Evolutionary conservation across 768 basidiomycete species (phyloP).

Genomic region (Calocera cornea): DNA sequence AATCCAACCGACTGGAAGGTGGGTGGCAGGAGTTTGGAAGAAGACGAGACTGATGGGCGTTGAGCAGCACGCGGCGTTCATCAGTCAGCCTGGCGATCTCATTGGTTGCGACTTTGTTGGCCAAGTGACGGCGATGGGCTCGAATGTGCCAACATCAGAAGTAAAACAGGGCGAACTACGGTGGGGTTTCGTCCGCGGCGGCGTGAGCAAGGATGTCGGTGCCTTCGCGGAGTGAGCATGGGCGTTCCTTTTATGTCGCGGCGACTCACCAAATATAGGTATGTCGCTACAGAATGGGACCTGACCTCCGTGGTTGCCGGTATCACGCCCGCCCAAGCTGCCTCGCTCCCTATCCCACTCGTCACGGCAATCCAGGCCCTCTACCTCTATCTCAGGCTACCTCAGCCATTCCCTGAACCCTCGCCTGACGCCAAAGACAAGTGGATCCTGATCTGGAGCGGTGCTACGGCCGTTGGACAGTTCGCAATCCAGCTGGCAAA

Average conservation of each 20-base stretch:
- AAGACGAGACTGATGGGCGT: neutral
- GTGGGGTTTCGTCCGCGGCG: neutral
- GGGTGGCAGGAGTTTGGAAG: neutral
- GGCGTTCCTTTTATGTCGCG: neutral
- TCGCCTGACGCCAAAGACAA: neutral
- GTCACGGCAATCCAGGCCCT: neutral
- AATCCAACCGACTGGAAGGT: conserved; percentile 1
- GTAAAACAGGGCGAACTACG: neutral
- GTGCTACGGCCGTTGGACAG: conserved; percentile 19
- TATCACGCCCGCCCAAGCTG: neutral
- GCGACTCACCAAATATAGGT: neutral
- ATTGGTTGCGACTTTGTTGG: neutral
- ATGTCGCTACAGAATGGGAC: neutral
- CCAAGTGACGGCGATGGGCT: neutral
- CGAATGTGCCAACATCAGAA: neutral
- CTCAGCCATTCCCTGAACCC: neutral
- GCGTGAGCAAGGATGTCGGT: neutral
- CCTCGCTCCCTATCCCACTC: neutral
- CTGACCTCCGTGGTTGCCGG: neutral
- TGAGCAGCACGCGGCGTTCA: neutral
- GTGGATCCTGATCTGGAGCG: neutral
- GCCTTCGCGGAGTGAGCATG: neutral
- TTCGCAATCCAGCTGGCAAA: conserved; percentile 32
- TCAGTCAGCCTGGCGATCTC: neutral
- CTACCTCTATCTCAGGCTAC: neutral